Evolutionary conservation across 208 protist species (phyloP), one percentile per base, ranked within the genome.

Genomic region (Leishmania braziliensis): DNA sequence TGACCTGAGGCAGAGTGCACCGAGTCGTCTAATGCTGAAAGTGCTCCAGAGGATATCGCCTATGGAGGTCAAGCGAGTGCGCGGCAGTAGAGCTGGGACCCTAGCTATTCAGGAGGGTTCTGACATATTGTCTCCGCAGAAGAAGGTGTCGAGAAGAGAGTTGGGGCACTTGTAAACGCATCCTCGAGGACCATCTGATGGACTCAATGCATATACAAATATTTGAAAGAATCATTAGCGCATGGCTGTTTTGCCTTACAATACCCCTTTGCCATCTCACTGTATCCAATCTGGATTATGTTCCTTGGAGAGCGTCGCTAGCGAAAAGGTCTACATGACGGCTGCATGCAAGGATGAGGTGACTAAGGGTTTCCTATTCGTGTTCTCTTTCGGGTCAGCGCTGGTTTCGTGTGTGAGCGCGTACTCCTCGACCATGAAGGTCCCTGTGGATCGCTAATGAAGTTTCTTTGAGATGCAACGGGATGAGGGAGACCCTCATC

Each of bases 11-110:
- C 26, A 60, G 3, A 78, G 80, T 33, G 90, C 92, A 18, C 81
- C 92, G 43, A 95, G 90, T 70, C 86, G 92, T 9, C 78, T 95
- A 26, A 79, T 92, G 79, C 82, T 93, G 56, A 95, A 95, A 71
- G 84, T 92, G 71, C 84, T 93, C 43, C 73, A 89, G n/a, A 77
- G 66, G 48, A 39, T 86, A 10, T 72, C 65, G 1, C 36, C 65
- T 50, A 9, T 50, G 16, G 68, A n/a, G 76, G 72, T 58, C 26
- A 74, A 74, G 60, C 53, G 54, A 33, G 53, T 36, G 56, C 43
- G 73, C 16, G 18, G 23, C 51, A 33, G 73, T 51, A 65, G 36
- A 29, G 23, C 20, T 48, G 36, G 39, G 16, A 48, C 4, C 23
- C 18, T 20, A 63, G 50, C 51, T 58, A 46, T n/a, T 12, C 71